These are phyloP conservation scores for Astragalus membranaceus DNA, from an alignment of 306 rosid genomes.

Conservation along the genomic window DNA sequence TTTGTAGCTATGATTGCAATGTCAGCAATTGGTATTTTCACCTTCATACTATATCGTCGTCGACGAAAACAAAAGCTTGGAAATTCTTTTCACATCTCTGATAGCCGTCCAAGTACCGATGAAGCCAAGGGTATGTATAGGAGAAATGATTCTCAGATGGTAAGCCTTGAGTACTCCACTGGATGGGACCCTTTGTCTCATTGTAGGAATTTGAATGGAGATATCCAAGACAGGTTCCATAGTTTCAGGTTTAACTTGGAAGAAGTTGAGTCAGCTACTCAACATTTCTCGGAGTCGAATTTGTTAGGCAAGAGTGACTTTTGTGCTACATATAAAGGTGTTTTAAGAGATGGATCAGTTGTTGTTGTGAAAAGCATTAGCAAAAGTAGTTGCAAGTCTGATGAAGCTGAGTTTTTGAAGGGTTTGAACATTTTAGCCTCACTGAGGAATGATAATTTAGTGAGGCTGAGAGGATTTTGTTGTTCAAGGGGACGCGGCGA, in stretches of 20 bases:
- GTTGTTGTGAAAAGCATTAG: conserved; percentile 78
- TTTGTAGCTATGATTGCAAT: conserved; percentile 43
- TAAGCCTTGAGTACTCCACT: conserved; percentile 70
- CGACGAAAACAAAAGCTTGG: conserved; percentile 57
- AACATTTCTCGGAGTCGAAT: conserved; percentile 68
- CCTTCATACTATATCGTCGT: conserved; percentile 47
- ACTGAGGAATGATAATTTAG: conserved; percentile 73
- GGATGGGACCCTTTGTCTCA: conserved; percentile 79
- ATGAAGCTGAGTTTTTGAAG: conserved; percentile 77
- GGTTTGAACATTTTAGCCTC: conserved; percentile 66
- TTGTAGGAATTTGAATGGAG: conserved; percentile 34
- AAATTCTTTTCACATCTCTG: conserved; percentile 32
- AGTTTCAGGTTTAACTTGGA: conserved; percentile 77
- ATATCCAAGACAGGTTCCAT: conserved; percentile 41
- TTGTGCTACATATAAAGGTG: conserved; percentile 73
- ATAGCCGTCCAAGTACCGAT: conserved; percentile 39
- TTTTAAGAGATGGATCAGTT: conserved; percentile 69
- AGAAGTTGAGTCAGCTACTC: conserved; percentile 86
- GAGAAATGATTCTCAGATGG: conserved; percentile 76
- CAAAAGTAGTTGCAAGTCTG: conserved; percentile 78
- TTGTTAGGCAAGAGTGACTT: conserved; percentile 73
- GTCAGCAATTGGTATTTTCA: conserved; percentile 47
- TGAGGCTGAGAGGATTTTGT: conserved; percentile 74
- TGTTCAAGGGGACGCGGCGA: conserved; percentile 81
- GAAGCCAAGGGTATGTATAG: conserved; percentile 34